Evolutionary conservation across 306 rosid species (phyloP), one percentile per base, ranked within the genome.

Genomic region (Datisca glomerata): DNA sequence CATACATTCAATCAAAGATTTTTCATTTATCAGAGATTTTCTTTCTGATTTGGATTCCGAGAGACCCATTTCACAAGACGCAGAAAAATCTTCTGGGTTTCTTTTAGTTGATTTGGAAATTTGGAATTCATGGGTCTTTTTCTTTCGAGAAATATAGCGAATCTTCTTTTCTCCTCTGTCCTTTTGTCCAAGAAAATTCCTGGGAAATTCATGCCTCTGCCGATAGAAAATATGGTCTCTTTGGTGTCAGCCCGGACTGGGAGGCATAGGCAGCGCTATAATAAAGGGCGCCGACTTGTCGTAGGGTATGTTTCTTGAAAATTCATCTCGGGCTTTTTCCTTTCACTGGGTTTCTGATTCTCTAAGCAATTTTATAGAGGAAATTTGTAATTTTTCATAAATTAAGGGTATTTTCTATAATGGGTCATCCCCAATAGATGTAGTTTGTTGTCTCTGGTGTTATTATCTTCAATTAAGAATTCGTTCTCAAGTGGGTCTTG

Each of bases 121-220:
- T n/a, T n/a, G n/a, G n/a, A n/a, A n/a, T n/a, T n/a, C 14, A 86
- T 82, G 96, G 94, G 94, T 62, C 55, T 87, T 45, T 53, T 60
- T 21, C 54, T 76, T 21, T 87, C 96, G 3, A 69, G 63, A 48
- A 55, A 34, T 24, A 20, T 61, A 45, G 78, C 62, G 4, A 62
- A 38, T 33, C 62, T 60, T 18, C 34, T 73, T 55, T 29, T 65
- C 35, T 59, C 59, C 32, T 54, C 79, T 14, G 28, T 74, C 1
- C 51, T 67, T 9, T 62, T 42, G 28, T 59, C 60, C 18, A 47
- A 66, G 42, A 63, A 45, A 32, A 39, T 50, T 47, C 25, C 65
- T 7, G 55, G 51, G 13, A 67, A 76, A 47, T 38, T 67, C 18
- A 54, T 71, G 16, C 64, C 72, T 1, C 45, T 49, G 49, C 79